Evolutionary conservation across 805 yeast species (phyloP).

Genomic region (Metschnikowia kunwiensis): DNA sequence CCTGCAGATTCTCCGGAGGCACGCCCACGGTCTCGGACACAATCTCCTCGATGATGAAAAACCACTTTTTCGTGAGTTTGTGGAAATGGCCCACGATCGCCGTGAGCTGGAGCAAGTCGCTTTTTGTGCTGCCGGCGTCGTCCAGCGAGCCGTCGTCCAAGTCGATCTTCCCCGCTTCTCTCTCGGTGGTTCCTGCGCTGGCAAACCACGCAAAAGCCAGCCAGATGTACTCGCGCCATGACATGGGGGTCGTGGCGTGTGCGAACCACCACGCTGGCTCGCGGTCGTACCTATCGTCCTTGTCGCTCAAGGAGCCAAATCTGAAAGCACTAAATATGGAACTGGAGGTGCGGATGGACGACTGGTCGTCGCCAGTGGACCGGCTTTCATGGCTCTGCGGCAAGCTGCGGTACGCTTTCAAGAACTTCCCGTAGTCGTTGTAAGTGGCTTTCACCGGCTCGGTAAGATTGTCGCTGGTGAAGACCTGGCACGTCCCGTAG

Average conservation of each 20-base stretch:
- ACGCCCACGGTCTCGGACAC: constrained; percentile 28
- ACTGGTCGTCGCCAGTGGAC: constrained; percentile 24
- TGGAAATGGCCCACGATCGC: constrained; percentile 39
- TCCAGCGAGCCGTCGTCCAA: constrained; percentile 8
- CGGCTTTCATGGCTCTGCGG: constrained; percentile 10
- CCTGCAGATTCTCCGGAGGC: constrained; percentile 2
- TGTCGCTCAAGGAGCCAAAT: constrained; percentile 10
- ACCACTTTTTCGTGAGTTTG: constrained; percentile 38
- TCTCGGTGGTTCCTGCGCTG: constrained; percentile 61
- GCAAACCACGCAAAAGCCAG: constrained; percentile 85
- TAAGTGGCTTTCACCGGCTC: constrained; percentile 28
- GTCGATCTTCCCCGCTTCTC: constrained; percentile 14
- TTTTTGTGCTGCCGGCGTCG: background rate
- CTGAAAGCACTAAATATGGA: constrained; percentile 21
- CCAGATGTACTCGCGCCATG: constrained; percentile 62
- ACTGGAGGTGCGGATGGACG: constrained; percentile 29
- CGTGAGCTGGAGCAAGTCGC: constrained; percentile 18
- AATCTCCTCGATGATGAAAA: constrained; percentile 33
- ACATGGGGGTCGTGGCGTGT: constrained; percentile 44
- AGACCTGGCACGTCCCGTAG: constrained; percentile 10
- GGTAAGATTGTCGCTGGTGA: constrained; percentile 10
- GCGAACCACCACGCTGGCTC: constrained; percentile 45
- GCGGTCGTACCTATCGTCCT: constrained; percentile 9
- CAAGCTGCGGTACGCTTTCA: constrained; percentile 27
- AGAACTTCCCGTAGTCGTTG: constrained; percentile 38